Conservation (phyloP, 2,329 filamentous ascomycete genomes). For the Tolypocladium sp. region DNA sequence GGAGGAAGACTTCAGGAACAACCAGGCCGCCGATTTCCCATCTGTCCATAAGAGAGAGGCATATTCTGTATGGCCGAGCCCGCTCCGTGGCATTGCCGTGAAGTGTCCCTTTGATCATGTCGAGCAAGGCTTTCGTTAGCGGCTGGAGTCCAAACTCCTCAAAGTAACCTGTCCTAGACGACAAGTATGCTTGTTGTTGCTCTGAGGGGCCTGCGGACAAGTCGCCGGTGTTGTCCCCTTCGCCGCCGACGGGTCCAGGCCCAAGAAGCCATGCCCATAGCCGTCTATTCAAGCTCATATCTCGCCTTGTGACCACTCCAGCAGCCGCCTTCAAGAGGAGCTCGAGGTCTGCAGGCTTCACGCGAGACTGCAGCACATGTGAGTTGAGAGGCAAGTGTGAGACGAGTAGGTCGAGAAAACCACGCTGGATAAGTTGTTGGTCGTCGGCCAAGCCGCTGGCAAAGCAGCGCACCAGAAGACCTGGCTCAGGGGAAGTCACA, state of each 20-base stretch:
- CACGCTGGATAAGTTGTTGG: slow-evolving; percentile 84
- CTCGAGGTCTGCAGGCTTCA: slow-evolving; percentile 69
- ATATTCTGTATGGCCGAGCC: slow-evolving; percentile 82
- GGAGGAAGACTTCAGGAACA: slow-evolving; percentile 80
- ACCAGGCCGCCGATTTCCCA: slow-evolving; percentile 94
- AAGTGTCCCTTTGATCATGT: slow-evolving; percentile 54
- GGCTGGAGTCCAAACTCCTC: slow-evolving; percentile 67
- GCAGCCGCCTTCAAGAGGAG: slow-evolving; percentile 72
- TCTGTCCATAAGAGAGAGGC: slow-evolving; percentile 91
- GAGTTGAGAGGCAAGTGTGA: slow-evolving; percentile 83
- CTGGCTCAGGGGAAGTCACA: slow-evolving; percentile 84
- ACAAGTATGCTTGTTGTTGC: slow-evolving; percentile 34
- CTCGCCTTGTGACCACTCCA: slow-evolving; percentile 79
- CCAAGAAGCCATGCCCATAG: slow-evolving; percentile 96
- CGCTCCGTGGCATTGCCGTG: slow-evolving; percentile 43
- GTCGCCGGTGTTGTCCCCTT: slow-evolving; percentile 38
- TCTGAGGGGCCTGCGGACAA: slow-evolving; percentile 33
- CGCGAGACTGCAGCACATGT: slow-evolving; percentile 64
- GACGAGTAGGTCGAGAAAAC: slow-evolving; percentile 87
- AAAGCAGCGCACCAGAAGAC: slow-evolving; percentile 82
- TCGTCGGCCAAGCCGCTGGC: slow-evolving; percentile 81
- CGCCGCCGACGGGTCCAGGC: slow-evolving; percentile 48
- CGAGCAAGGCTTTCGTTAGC: slow-evolving; percentile 64
- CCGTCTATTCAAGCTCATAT: slow-evolving; percentile 93
- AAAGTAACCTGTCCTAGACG: slow-evolving; percentile 71